Evolutionary conservation across 2,329 filamentous ascomycete genomes (phyloP), one percentile per base, ranked within the genome.

Genomic region (Aspergillus sp.): DNA sequence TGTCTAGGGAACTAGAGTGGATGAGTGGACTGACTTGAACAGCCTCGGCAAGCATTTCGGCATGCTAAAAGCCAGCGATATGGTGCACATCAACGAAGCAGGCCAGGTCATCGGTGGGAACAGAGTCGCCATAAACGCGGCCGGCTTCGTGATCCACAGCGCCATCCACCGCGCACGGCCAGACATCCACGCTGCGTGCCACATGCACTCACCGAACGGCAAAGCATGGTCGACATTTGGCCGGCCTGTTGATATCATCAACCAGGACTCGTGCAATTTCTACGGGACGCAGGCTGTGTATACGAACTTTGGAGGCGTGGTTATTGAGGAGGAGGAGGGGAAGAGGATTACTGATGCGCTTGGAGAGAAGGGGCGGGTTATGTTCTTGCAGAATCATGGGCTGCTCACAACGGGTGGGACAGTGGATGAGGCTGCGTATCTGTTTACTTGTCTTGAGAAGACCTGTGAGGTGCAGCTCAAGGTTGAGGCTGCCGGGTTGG

Each of bases 361-460:
- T 9, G 70, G 69, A 0, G 49, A 59, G 6, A 64, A 52, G 0
- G 57, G 59, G 3, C 65, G 63, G 40, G 62, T 48, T 6, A 27
- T 66, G 3, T 67, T 73, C 2, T 45, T 73, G 33, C 67, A 67
- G 37, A 73, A 73, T 47, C 71, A 74, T 48, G 71, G 80, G 3
- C 62, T 82, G 14, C 62, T 82, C 47, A 82, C 87, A 0, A 86
- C 89, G 0, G 89, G 89, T 4, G 68, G 73, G 7, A 91, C 89
- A 0, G 88, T 92, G 1, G 89, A 90, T 64, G 89, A 92, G 72
- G 89, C 89, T 1, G 86, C 85, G 0, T 90, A 86, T 67, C 72
- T 91, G 37, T 89, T 90, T 67, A 87, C 84, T 31, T 31, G 9
- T 31, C 79, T 91, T 68, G 89, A 91, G 73, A 80, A 87, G 41